Base-by-base conservation (phyloP, 805 yeast species). In the Yamadazyma olivae region DNA sequence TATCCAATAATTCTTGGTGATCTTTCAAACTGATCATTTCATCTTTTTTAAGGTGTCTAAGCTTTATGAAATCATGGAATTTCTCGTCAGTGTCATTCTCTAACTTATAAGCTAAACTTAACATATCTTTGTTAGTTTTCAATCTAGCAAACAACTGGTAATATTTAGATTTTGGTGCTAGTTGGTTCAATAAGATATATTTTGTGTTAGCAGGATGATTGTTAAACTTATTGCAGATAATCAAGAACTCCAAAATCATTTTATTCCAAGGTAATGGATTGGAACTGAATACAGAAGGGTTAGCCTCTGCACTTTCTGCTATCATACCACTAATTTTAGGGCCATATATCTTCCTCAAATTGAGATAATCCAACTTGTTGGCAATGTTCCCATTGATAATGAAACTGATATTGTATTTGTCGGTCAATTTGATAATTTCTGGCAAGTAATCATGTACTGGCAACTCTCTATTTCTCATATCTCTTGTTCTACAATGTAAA, bases 251-350 rank as follows among this genome's bases (percentile, higher is more conserved):
- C 30, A 65, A 67, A 8, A 77, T 70, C 8, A 75, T 61, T 17
- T 64, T 53, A 17, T 60, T 67, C 85, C 91, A 85, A 0, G 74
- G 64, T 31, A 70, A 54, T 4, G 74, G 71, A 0, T 50, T 44
- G 6, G 55, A 51, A 20, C 57, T 56, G 56, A 93, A 93, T 25
- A 86, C 81, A 1, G 95, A 71, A 6, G 95, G 93, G 53, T 93
- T 90, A 5, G 73, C 53, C 59, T 93, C 98, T 0, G 97, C 98
- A 20, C 79, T 78, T 21, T 87, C 83, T 1, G 97, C 99, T 50
- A 90, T 79, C 99, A 93, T 91, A 5, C 87, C 90, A 3, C 98
- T 95, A n/a, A 83, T 45, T 7, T 51, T 61, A 34, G 75, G 75
- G 6, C 44, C 46, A 27, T 40, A 45, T 1, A 71, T 70, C 1